Evolutionary conservation across 148 eudicot species (phyloP).

Genomic region (Vaccinium myrtillus): DNA sequence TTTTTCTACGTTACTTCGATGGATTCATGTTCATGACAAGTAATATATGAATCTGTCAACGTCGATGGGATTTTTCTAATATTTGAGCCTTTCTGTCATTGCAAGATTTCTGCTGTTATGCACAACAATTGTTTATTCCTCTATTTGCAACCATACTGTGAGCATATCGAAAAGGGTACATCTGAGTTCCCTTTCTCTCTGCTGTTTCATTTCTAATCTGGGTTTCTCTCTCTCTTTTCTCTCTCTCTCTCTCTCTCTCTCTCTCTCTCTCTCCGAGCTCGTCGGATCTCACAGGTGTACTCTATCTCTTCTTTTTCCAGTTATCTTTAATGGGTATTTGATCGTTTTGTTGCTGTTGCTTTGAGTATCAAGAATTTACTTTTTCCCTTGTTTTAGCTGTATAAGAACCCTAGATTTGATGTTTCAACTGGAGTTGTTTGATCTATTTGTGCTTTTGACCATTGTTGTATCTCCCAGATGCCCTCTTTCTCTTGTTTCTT

Average conservation of each 20-base stretch:
- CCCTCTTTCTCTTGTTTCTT: neutral
- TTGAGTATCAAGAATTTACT: neutral
- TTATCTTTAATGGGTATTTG: conserved; percentile 20
- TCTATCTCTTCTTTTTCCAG: conserved; percentile 13
- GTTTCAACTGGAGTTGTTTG: neutral
- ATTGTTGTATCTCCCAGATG: conserved; percentile 17
- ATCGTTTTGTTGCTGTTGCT: conserved; percentile 3
- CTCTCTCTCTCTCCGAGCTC: conserved; percentile 13
- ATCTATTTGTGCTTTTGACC: neutral
- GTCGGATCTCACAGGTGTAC: conserved; percentile 24
- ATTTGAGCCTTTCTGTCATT: conserved; percentile 9
- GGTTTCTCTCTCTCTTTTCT: conserved; percentile 10
- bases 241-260: conserved; percentile 18
- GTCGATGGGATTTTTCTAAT: neutral
- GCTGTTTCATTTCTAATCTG: conserved; percentile 11
- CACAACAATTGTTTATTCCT: conserved; percentile 6
- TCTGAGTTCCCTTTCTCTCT: neutral
- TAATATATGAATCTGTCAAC: conserved; percentile 12
- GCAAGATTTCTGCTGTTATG: conserved; percentile 5
- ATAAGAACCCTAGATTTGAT: conserved; percentile 8
- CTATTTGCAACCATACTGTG: neutral
- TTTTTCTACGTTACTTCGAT: neutral
- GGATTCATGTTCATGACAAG: neutral
- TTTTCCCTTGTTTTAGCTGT: neutral
- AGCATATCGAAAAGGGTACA: neutral